phyloP scores from a whole-genome alignment of 2,329 filamentous ascomycete species.

The Microsporum audouinii region DNA sequence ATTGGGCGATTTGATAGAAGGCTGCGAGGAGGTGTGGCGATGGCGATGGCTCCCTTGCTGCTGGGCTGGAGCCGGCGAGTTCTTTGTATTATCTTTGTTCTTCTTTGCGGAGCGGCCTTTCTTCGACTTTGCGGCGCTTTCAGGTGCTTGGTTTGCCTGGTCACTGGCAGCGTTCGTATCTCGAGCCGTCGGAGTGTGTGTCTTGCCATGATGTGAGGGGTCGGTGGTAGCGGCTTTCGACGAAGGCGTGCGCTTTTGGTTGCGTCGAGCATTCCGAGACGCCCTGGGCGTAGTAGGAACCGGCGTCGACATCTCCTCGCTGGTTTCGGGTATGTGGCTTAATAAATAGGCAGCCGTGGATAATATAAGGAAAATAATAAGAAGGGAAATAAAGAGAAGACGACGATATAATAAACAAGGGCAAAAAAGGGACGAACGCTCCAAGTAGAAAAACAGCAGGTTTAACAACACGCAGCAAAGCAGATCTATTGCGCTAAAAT shows the following conservation, averaged over 20 bases:
- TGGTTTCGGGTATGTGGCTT: constrained; percentile 27
- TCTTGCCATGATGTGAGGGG: constrained; percentile 21
- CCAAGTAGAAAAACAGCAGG: constrained; percentile 11
- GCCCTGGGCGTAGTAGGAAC: constrained; percentile 31
- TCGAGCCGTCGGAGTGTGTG: constrained; percentile 20
- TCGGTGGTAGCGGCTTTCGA: constrained; percentile 16
- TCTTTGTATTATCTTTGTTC: constrained; percentile 17
- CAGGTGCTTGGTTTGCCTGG: constrained; percentile 19
- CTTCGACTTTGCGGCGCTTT: constrained; percentile 26
- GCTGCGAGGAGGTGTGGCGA: constrained; percentile 26
- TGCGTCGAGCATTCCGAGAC: constrained; percentile 27
- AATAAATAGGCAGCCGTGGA: constrained; percentile 41
- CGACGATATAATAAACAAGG: background rate
- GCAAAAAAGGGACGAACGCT: constrained; percentile 1
- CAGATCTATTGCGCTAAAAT: background rate
- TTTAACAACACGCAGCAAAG: constrained; percentile 7
- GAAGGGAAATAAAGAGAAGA: constrained; percentile 10
- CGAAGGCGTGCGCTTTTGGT: constrained; percentile 28
- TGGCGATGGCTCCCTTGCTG: constrained; percentile 12
- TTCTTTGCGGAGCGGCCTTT: constrained; percentile 28
- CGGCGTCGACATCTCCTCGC: constrained; percentile 36
- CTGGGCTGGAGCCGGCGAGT: background rate
- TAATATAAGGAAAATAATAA: constrained; percentile 23
- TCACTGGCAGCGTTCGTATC: constrained; percentile 23
- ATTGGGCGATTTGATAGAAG: constrained; percentile 35